phyloP scores from a whole-genome alignment of 106 monocot genomes.

The Dendrobium chrysotoxum region DNA sequence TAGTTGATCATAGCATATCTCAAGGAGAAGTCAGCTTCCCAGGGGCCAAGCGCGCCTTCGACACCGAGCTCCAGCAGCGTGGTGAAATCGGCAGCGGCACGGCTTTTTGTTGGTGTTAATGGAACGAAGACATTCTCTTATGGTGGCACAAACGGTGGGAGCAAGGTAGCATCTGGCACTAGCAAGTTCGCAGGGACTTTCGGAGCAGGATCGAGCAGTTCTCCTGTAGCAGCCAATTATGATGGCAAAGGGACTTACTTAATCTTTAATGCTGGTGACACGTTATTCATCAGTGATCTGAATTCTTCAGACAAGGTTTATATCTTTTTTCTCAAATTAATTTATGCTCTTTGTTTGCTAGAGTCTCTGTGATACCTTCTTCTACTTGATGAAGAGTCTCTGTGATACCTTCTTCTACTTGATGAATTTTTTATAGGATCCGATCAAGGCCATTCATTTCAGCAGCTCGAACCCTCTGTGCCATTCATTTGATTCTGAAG shows the following conservation, averaged over 20 bases:
- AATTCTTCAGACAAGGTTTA: constrained; percentile 90
- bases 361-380: not conserved
- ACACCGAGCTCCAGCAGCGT: constrained; percentile 24
- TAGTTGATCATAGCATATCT: constrained; percentile 76
- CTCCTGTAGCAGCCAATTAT: constrained; percentile 42
- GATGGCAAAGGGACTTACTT: constrained; percentile 82
- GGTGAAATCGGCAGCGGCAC: constrained; percentile 47
- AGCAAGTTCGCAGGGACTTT: constrained; percentile 47
- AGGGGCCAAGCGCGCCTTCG: constrained; percentile 35
- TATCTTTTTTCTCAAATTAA: not conserved
- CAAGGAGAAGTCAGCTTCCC: constrained; percentile 51
- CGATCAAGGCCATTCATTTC: constrained; percentile 83
- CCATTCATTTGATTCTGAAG: constrained; percentile 87
- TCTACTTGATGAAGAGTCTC: not conserved
- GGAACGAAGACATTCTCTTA: constrained; percentile 46
- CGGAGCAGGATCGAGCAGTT: constrained; percentile 25
- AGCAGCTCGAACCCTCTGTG: constrained; percentile 75
- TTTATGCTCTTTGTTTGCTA: constrained; percentile 8
- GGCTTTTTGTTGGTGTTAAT: constrained; percentile 50
- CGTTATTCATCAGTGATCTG: constrained; percentile 79
- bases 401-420: not conserved
- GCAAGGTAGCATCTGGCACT: constrained; percentile 41
- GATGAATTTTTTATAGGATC: constrained; percentile 48
- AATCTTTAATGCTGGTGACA: constrained; percentile 84
- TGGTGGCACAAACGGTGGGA: constrained; percentile 47